Evolutionary conservation across 176 grass and related monocot genomes (phyloP), one percentile per base, ranked within the genome.

Genomic region (Secale cereale): DNA sequence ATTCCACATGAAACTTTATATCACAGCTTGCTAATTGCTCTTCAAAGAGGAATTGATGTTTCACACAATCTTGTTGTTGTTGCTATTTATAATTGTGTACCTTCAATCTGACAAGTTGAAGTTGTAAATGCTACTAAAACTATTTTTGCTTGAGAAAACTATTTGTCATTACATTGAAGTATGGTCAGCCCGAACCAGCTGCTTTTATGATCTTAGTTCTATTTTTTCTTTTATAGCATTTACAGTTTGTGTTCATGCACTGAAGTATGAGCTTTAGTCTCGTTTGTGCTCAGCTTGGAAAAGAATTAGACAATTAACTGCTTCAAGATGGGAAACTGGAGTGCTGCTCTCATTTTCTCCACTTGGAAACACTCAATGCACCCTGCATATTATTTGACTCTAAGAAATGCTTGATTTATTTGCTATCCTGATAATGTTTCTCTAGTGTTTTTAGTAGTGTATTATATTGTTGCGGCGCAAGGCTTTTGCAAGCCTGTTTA

Each of bases 221-320:
- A 28, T 70, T 50, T 28, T 29, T 77, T 70, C n/a, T 26, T n/a
- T 46, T 57, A 50, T n/a, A 57, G 52, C 52, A 57, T 69, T 52
- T 40, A 37, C 4, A 8, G 33, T 85, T 71, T 73, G 7, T 54
- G 20, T 28, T 86, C 32, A 45, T 86, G 74, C 25, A n/a, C 50
- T 50, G 6, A 10, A 4, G 9, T 60, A 12, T 78, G 32, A 59
- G 70, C 28, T 61, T 76, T 63, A 82, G 66, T 59, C 28, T 45
- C 35, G 29, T 25, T 69, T 66, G 59, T 33, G 27, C 5, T 77
- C 65, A 9, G 39, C 28, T 35, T 48, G 59, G 13, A 76, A 84
- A 84, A 36, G n/a, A 84, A 77, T 65, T 30, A 77, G 17, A 23
- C 61, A 84, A 76, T 76, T 45, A 77, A 25, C 43, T 77, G 45